Conservation (phyloP, 2,329 filamentous ascomycete species). For the Penicillium palitans region DNA sequence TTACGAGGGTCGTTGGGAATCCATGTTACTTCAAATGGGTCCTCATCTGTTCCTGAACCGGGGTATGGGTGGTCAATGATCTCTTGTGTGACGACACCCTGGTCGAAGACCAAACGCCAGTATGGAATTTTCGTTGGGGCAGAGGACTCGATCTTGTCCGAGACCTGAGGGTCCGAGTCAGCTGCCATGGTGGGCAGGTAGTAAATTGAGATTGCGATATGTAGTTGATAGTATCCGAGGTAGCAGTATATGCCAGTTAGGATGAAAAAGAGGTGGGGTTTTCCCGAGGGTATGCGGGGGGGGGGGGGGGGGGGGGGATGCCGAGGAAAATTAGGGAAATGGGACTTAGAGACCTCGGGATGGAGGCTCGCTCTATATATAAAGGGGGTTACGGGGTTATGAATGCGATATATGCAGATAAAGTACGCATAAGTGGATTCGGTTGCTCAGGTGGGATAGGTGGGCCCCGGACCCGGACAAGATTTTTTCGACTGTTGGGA, state of each 20-base stretch:
- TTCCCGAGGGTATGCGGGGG: background rate
- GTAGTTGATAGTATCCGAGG: background rate
- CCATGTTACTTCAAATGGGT: slow-evolving; percentile 69
- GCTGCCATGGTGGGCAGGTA: slow-evolving; percentile 29
- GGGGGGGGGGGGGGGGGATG: background rate
- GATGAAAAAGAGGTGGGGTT: background rate
- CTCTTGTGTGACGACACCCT: slow-evolving; percentile 58
- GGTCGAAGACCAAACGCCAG: slow-evolving; percentile 58
- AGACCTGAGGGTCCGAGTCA: slow-evolving; percentile 21
- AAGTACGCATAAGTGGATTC: background rate
- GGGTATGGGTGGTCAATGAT: slow-evolving; percentile 58
- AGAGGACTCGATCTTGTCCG: slow-evolving; percentile 32
- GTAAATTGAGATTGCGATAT: background rate
- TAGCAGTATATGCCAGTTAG: background rate
- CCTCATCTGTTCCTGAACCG: slow-evolving; percentile 64
- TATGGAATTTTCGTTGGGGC: slow-evolving; percentile 39
- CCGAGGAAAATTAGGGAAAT: background rate
- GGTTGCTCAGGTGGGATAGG: background rate
- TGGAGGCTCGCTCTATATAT: background rate
- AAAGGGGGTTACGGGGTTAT: background rate
- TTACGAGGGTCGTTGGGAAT: slow-evolving; percentile 67
- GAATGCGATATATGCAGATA: background rate
- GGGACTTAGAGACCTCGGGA: background rate
- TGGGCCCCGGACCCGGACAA: background rate
- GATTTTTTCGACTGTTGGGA: background rate